Percentiles rank a stretch among this genome's conserved stretches.
These are phyloP conservation scores for Melocanna baccifera DNA, from an alignment of 176 grass and related monocot species.

Conservation along the genomic window DNA sequence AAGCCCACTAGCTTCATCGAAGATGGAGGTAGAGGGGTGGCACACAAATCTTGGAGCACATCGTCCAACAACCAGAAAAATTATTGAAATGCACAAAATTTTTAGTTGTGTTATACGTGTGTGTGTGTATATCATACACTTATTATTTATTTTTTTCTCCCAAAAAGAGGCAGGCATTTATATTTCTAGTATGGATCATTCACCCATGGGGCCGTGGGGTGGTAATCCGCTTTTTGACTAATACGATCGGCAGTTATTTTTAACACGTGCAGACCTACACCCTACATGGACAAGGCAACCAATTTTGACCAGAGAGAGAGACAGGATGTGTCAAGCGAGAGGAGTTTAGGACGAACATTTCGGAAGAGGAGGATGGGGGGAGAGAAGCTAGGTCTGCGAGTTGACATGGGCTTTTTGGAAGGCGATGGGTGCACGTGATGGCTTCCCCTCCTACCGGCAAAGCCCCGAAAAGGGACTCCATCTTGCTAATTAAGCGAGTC, in stretches of 20 bases:
- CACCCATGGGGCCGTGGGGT: not conserved
- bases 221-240: conserved; percentile 2
- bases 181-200: not conserved
- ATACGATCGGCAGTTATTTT: not conserved
- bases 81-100: no score
- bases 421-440: conserved; percentile 26
- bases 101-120: no score
- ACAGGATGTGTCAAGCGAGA: not conserved
- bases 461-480: not conserved
- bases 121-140: no score
- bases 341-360: conserved; percentile 37
- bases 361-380: not conserved
- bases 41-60: no score
- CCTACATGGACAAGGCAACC: not conserved
- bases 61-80: no score
- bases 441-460: conserved; percentile 38
- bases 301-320: not conserved
- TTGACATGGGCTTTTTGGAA: not conserved
- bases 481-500: conserved; percentile 6
- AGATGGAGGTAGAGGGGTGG: no score
- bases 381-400: not conserved
- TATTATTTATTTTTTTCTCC: not conserved
- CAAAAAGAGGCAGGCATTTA: not conserved
- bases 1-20: no score
- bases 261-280: not conserved